Conservation (phyloP, 352 stramenopile species). For the Salisapilia sapeloensis region DNA sequence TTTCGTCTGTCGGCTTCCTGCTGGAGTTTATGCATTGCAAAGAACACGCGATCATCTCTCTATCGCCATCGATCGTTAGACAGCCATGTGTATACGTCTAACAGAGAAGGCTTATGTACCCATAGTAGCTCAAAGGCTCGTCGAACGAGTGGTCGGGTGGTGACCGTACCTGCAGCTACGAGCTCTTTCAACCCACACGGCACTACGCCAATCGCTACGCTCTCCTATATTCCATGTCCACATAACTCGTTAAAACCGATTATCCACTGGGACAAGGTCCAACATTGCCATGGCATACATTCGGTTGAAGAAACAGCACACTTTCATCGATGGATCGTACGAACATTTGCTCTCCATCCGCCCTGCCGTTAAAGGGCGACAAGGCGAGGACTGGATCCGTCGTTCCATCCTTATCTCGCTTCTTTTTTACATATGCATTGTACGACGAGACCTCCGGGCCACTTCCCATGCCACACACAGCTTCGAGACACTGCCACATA, state of each 20-base stretch:
- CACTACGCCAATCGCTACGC: constrained; percentile 55
- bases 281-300: constrained; percentile 11
- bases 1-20: constrained; percentile 34
- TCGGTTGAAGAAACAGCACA: constrained; percentile 41
- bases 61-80: constrained; percentile 4
- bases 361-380: constrained; percentile 33
- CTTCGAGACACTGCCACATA: constrained; percentile 52
- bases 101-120: constrained; percentile 6
- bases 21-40: constrained; percentile 38
- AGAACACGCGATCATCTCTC: constrained; percentile 39
- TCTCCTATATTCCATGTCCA: constrained; percentile 9
- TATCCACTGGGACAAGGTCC: neutral
- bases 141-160: constrained; percentile 32
- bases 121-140: constrained; percentile 48
- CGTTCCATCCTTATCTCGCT: constrained; percentile 9
- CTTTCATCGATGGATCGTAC: constrained; percentile 33
- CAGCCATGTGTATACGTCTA: constrained; percentile 1
- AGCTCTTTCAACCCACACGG: constrained; percentile 27
- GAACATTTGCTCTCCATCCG: constrained; percentile 44
- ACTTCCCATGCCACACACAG: constrained; percentile 14
- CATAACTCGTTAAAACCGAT: neutral
- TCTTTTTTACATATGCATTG: constrained; percentile 21
- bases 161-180: constrained; percentile 46
- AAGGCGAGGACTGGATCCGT: constrained; percentile 31
- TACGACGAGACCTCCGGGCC: constrained; percentile 13